A percentile compares a stretch with the other conserved stretches of the same genome.
phyloP scores from a whole-genome alignment of 2,329 filamentous ascomycete genomes.

The Juglanconis oblonga region DNA sequence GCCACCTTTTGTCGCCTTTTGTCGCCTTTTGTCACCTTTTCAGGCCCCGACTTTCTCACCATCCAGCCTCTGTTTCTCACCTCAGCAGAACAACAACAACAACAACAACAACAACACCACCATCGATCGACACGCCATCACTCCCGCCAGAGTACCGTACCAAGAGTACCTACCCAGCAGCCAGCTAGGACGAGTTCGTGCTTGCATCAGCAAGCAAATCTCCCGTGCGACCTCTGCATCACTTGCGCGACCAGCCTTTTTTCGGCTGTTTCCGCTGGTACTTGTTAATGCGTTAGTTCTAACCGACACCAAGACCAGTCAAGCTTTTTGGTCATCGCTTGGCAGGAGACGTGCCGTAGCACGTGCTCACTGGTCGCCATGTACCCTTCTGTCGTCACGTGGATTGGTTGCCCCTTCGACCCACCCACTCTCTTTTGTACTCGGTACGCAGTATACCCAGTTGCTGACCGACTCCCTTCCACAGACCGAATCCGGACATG shows the following conservation, averaged over 20 bases:
- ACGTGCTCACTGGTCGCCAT: too few relatives aligned
- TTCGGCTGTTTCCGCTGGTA: slow-evolving; percentile 6
- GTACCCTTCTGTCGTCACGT: too few relatives aligned
- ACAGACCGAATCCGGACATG: slow-evolving; percentile 28
- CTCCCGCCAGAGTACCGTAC: neutral
- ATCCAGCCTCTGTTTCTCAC: neutral
- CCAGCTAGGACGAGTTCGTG: neutral
- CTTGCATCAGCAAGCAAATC: neutral
- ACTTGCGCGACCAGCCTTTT: neutral
- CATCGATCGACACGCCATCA: neutral
- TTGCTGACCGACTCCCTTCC: neutral
- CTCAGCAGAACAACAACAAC: neutral
- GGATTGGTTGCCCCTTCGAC: too few relatives aligned
- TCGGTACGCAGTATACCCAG: too few relatives aligned
- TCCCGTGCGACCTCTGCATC: neutral
- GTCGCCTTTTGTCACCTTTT: neutral
- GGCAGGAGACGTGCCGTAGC: neutral
- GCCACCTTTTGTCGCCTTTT: too few relatives aligned
- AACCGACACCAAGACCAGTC: neutral
- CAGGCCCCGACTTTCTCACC: neutral
- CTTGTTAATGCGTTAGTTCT: slow-evolving; percentile 18
- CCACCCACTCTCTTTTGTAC: too few relatives aligned
- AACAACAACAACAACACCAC: neutral
- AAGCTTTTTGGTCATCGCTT: slow-evolving; percentile 4
- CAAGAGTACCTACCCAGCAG: neutral